These are phyloP conservation scores for Epichloe elymi DNA, from an alignment of 2,329 filamentous ascomycete species.

Conservation along the genomic window DNA sequence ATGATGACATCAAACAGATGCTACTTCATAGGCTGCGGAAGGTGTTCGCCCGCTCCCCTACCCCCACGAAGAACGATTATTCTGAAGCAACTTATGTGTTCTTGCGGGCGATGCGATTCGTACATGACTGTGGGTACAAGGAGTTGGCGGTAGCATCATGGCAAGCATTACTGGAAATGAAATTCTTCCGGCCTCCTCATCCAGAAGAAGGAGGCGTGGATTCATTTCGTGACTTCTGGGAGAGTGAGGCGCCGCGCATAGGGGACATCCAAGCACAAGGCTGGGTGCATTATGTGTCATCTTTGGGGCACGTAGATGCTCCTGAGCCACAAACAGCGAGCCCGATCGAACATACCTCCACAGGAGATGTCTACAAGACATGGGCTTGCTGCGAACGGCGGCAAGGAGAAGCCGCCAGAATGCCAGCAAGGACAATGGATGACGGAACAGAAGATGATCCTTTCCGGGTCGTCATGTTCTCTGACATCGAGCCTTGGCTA, in stretches of 20 bases:
- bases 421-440: slow-evolving; percentile 64
- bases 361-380: slow-evolving; percentile 33
- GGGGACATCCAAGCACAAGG: slow-evolving; percentile 61
- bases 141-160: slow-evolving; percentile 69
- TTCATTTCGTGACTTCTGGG: slow-evolving; percentile 67
- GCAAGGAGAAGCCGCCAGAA: slow-evolving; percentile 31
- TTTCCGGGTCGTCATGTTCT: slow-evolving; percentile 67
- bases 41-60: slow-evolving; percentile 5
- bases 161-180: slow-evolving; percentile 69
- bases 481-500: slow-evolving; percentile 57
- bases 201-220: slow-evolving; percentile 16
- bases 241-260: slow-evolving; percentile 65
- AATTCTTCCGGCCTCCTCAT: slow-evolving; percentile 37
- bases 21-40: slow-evolving; percentile 39
- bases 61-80: slow-evolving; percentile 6
- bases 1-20: slow-evolving; percentile 47
- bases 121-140: slow-evolving; percentile 63
- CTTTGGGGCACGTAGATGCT: slow-evolving; percentile 22
- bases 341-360: slow-evolving; percentile 9
- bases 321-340: slow-evolving; percentile 21
- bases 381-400: slow-evolving; percentile 44
- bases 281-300: slow-evolving; percentile 46
- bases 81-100: slow-evolving; percentile 50
- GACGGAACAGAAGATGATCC: slow-evolving; percentile 67
- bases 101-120: slow-evolving; percentile 58